phyloP scores from a whole-genome alignment of 345 rosid species.

The Lumnitzera littorea region DNA sequence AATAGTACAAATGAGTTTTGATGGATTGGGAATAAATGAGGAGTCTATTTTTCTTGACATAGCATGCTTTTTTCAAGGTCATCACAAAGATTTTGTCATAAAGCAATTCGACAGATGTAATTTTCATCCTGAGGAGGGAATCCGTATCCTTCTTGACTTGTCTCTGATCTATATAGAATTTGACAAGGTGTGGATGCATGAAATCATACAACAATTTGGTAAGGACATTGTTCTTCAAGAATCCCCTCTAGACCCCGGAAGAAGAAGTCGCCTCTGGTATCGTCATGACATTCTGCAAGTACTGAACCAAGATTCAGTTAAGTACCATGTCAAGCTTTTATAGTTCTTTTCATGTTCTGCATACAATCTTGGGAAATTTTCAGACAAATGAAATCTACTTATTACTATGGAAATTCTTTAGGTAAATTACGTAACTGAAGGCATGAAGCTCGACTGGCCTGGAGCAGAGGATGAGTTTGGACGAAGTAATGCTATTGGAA shows the following conservation, averaged over 20 bases:
- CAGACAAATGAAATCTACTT: background rate
- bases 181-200: too few species aligned
- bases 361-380: background rate
- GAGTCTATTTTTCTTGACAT: slow-evolving; percentile 10
- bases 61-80: slow-evolving; percentile 11
- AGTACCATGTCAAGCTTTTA: too few species aligned
- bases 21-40: slow-evolving; percentile 3
- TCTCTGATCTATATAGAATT: slow-evolving; percentile 1
- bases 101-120: slow-evolving; percentile 1
- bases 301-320: too few species aligned
- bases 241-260: too few species aligned
- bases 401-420: background rate
- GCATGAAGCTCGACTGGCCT: slow-evolving; percentile 4
- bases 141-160: background rate
- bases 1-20: slow-evolving; percentile 9
- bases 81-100: background rate
- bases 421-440: slow-evolving; percentile 20
- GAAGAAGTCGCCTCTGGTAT: too few species aligned
- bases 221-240: too few species aligned
- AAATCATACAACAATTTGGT: too few species aligned
- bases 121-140: background rate
- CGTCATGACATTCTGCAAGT: too few species aligned
- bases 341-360: too few species aligned
- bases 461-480: background rate
- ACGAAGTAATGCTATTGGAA: slow-evolving; percentile 7